phyloP scores from a whole-genome alignment of 441 rosid genomes.

The Gossypium laxum region DNA sequence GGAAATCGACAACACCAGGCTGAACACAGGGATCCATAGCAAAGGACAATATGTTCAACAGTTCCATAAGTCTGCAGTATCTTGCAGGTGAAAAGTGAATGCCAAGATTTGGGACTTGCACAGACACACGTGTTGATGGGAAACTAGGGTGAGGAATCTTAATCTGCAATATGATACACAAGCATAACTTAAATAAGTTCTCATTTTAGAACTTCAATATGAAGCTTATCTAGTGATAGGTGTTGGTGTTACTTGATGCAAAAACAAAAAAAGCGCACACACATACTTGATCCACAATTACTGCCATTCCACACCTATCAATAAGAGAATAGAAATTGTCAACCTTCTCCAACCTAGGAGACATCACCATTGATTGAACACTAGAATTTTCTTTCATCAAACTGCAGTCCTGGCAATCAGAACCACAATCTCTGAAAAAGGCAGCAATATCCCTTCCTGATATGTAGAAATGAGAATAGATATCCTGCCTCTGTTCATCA shows the following conservation, averaged over 20 bases:
- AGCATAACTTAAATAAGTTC: conserved; percentile 14
- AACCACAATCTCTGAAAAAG: conserved; percentile 63
- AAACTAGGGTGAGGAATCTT: conserved; percentile 78
- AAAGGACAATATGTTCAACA: conserved; percentile 46
- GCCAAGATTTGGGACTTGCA: conserved; percentile 95
- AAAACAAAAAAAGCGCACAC: background rate
- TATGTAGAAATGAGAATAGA: conserved; percentile 84
- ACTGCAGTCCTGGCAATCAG: conserved; percentile 38
- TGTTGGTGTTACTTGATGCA: background rate
- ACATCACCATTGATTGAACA: conserved; percentile 27
- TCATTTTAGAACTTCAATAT: background rate
- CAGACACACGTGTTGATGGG: conserved; percentile 84
- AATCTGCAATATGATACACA: conserved; percentile 40
- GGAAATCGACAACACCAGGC: conserved; percentile 53
- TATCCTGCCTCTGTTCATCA: conserved; percentile 68
- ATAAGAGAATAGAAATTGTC: conserved; percentile 64
- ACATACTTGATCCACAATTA: conserved; percentile 85
- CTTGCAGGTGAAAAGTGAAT: conserved; percentile 89
- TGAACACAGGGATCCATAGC: conserved; percentile 55
- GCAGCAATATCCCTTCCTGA: conserved; percentile 98
- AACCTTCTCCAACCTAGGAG: conserved; percentile 37
- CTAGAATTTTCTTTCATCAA: conserved; percentile 31
- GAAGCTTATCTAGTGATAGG: conserved; percentile 14
- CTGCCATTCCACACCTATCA: conserved; percentile 94
- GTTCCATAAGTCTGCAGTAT: conserved; percentile 66